Evolutionary conservation across 148 eudicot genomes (phyloP), one percentile per base, ranked within the genome.

Genomic region (Talinum fruticosum): DNA sequence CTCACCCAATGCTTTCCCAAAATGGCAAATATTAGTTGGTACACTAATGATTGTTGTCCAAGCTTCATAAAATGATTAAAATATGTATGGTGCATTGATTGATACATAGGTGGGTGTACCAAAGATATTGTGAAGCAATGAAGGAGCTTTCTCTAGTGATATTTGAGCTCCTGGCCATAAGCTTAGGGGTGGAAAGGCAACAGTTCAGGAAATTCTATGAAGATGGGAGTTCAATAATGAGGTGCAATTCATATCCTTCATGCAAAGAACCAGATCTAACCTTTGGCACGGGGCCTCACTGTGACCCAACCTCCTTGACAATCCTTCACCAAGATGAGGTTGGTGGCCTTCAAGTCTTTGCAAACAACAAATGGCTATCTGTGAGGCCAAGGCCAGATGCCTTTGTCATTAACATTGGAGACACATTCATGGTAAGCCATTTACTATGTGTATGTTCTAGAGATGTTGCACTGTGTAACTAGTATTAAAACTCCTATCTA

Each of bases 221-320:
- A 78, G 89, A 84, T 78, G 84, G 86, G 30, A 80, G 44, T 18
- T 84, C 89, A 21, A 70, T 80, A 37, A 75, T 84, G 76, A 84
- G 89, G 41, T 87, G 85, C 69, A 87, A 87, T 34, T 80, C 76
- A 13, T 87, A 87, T 34, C 87, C 89, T 14, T 74, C 80, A 38
- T 87, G 89, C 72, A 80, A 82, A 8, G 83, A 80, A 67, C 85
- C 87, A 29, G 72, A 69, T 23, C 82, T 80, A 32, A 74, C 82
- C 8, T 83, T 80, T 24, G 89, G 89, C 3, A 87, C 87, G 66
- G 89, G 89, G 4, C 87, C 89, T n/a, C 89, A 87, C 68, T 82
- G 87, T 73, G 89, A 87, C 71, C 89, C 89, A 13, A 84, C 85
- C 7, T 79, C 87, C 14, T 80, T 87, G 53, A 87, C 87, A 23